A percentile compares a stretch with the other conserved stretches of the same genome.
Evolutionary conservation across 306 rosid species (phyloP).

Genomic region (Calophaca sinica): DNA sequence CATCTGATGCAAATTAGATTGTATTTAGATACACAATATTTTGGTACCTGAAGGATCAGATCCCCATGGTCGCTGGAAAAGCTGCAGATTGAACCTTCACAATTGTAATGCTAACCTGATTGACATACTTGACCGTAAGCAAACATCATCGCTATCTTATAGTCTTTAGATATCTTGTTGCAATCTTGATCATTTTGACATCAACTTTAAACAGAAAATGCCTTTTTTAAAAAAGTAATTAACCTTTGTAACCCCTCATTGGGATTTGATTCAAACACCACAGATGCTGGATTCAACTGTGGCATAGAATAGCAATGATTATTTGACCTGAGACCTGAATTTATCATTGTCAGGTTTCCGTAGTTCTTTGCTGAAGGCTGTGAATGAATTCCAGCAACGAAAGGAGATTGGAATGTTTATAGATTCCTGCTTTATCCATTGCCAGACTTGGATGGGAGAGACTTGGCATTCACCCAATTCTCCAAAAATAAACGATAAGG

Average conservation of each 20-base stretch:
- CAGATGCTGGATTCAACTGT: constrained; percentile 33
- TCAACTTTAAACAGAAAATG: constrained; percentile 15
- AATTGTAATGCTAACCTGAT: constrained; percentile 67
- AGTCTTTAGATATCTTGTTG: constrained; percentile 24
- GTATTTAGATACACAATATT: constrained; percentile 81
- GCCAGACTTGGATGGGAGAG: constrained; percentile 79
- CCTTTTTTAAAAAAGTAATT: not conserved
- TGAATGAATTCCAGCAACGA: constrained; percentile 67
- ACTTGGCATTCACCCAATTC: constrained; percentile 89
- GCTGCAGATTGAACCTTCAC: constrained; percentile 70
- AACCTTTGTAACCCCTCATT: constrained; percentile 10
- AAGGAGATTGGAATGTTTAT: constrained; percentile 78
- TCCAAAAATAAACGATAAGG: constrained; percentile 79
- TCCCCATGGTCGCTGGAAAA: constrained; percentile 71
- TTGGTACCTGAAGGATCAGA: constrained; percentile 79
- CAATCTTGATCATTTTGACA: constrained; percentile 2
- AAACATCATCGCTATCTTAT: constrained; percentile 18
- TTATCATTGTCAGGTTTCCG: constrained; percentile 70
- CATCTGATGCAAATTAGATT: constrained; percentile 45
- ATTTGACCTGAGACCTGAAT: constrained; percentile 26
- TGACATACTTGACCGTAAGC: constrained; percentile 71
- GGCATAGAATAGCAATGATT: constrained; percentile 18
- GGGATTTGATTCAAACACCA: constrained; percentile 33
- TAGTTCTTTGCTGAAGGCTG: constrained; percentile 69
- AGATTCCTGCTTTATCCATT: constrained; percentile 87